Evolutionary conservation across 306 rosid genomes (phyloP), one percentile per base, ranked within the genome.

Genomic region (Canavalia ensiformis): DNA sequence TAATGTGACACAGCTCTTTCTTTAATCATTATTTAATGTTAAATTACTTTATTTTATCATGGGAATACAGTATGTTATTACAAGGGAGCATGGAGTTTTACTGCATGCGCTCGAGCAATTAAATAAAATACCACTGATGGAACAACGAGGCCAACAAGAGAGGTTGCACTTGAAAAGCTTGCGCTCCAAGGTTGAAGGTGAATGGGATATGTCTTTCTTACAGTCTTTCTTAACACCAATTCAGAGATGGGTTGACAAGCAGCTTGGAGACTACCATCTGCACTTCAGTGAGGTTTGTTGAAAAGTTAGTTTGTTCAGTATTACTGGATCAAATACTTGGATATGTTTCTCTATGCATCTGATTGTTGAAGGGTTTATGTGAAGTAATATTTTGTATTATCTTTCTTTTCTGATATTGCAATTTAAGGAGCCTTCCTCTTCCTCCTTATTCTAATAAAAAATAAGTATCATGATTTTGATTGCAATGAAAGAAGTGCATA

Each of bases 111-210:
- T 93, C 78, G 99, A 90, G 81, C 97, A 95, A 83, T 87, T 95
- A 86, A 93, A 91, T 80, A 95, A 85, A 91, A 90, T 93, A 90
- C 98, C 99, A 47, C 67, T 93, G 74, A 91, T 91, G 97, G 99
- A 95, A 85, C 97, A 95, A 81, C 85, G 97, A 12, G 99, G 99
- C 44, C 93, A 90, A 76, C 99, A 93, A 68, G 99, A 95, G 91
- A 91, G 97, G 86, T 76, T 84, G 80, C 97, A 93, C 75, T 87
- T 93, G 84, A 93, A 91, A 85, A 89, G 89, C 89, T 85, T 95
- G 92, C 88, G 42, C 84, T 87, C 92, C 64, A 88, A 89, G 80
- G 82, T 91, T 80, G 97, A 95, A 67, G 90, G 91, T 51, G 88
- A 80, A 76, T 87, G 76, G 62, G 94, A 93, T 35, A 63, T 88